A percentile compares a stretch with the other conserved stretches of the same genome.
These are phyloP conservation scores for Tolypocladium tropicale DNA, from an alignment of 2,329 filamentous ascomycete genomes.

Conservation along the genomic window DNA sequence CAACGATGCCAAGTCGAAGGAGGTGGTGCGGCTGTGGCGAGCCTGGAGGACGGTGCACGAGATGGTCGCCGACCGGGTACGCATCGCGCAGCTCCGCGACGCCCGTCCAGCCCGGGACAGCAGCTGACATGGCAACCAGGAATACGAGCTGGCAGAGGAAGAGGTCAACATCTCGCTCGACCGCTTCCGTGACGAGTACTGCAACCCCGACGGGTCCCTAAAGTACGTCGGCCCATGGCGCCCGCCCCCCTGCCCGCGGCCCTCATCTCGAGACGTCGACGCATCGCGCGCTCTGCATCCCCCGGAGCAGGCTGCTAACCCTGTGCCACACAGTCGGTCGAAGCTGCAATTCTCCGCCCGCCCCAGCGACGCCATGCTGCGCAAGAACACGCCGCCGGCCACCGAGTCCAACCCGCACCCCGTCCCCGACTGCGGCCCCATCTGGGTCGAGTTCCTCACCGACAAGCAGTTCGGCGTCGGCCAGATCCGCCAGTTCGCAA, in stretches of 20 bases:
- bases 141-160: constrained; percentile 83
- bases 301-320: not conserved
- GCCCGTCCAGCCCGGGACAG: not conserved
- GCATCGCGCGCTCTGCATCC: no score
- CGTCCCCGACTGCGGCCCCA: constrained; percentile 65
- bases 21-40: constrained; percentile 70
- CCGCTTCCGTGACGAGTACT: constrained; percentile 66
- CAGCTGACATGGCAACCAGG: constrained; percentile 38
- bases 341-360: constrained; percentile 83
- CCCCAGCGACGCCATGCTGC: constrained; percentile 74
- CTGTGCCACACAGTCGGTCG: constrained; percentile 51
- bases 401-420: constrained; percentile 61
- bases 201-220: constrained; percentile 60
- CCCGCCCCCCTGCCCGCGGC: not conserved
- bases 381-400: constrained; percentile 67
- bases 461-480: constrained; percentile 78
- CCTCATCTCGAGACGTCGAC: not conserved
- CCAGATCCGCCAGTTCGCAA: constrained; percentile 83
- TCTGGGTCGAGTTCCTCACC: constrained; percentile 87
- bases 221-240: constrained; percentile 45
- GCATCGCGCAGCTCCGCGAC: constrained; percentile 16
- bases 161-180: constrained; percentile 80
- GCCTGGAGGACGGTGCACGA: constrained; percentile 89
- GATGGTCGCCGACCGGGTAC: constrained; percentile 85
- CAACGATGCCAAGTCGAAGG: constrained; percentile 40